Base-by-base conservation (phyloP, 164 flowering plant genomes). In the Chimonanthus praecox region DNA sequence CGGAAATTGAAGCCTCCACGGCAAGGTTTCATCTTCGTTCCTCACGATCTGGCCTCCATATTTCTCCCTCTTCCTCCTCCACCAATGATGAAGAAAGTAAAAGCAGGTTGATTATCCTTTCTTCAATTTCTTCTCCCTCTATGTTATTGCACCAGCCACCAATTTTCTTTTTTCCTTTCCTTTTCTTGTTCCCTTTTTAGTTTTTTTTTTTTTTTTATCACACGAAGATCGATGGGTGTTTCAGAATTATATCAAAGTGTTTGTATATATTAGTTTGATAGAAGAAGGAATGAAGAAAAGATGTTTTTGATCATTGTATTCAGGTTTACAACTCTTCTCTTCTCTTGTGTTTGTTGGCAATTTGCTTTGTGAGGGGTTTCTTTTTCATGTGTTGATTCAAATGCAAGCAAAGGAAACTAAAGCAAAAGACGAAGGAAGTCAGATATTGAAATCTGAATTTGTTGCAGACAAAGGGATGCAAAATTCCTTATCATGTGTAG, bases 401-500 rank as follows among this genome's bases (percentile, higher is more conserved):
- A 63, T 10, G 61, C 33, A 58, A 58, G 61, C 61, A 58, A 3
- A 58, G 8, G 44, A 63, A 63, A 11, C 66, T 63, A 63, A 63
- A 9, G 66, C 33, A 63, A 63, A 63, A 63, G 66, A 63, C 9
- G 9, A 63, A 20, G 44, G 2, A 13, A 63, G 18, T 63, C 66
- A 63, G 13, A 18, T 63, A 43, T 33, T 20, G 10, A 43, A 63
- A 63, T 63, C 33, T 20, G 10, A 43, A 63, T 18, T 63, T 63
- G 44, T 63, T 11, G 21, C 66, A 63, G 10, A 21, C 66, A 33
- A 33, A 63, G 66, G 15, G 66, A 18, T 7, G 9, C 20, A 43
- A 63, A 63, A 63, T 63, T 63, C 66, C 66, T 6, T 18, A 43
- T 18, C 66, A 63, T 63, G 66, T 63, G 66, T 44, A 63, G 66